Evolutionary conservation across 805 yeast species (phyloP), one percentile per base, ranked within the genome.

Genomic region (Saccharomycopsis oosterbeekiorum): DNA sequence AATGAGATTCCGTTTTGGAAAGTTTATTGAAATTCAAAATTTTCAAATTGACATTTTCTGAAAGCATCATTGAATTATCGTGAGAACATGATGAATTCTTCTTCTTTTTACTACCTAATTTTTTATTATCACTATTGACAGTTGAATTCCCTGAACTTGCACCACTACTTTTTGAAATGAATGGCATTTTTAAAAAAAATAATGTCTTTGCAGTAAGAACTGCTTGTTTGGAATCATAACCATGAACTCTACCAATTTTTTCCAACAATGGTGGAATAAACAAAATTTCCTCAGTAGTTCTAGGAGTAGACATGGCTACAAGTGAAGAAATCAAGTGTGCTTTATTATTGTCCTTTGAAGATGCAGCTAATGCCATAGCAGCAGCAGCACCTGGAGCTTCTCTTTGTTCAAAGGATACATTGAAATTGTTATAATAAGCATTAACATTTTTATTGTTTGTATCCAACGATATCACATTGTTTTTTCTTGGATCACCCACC

Each of bases 361-460:
- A 42, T 12, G 53, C 53, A 34, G 61, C 61, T 29, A 64, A 62
- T 8, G 80, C 81, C 76, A 86, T 82, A 39, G 85, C 83, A 3
- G 91, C 90, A 1, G 85, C 84, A 1, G 89, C 82, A 5, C 90
- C 91, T 0, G 91, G 90, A 0, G 93, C 92, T 62, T 88, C 89
- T 47, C 76, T 76, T 60, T 80, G 84, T 68, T 85, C 89, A 65
- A 82, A 82, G 2, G 84, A 78, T 4, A 78, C 70, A n/a, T 73
- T 70, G 19, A 71, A 71, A 37, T 55, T 41, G 42, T 57, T 59
- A 15, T 26, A 62, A 41, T 57, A 59, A 10, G 57, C 47, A 40
- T 51, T 55, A 26, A 55, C 21, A 42, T 62, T 51, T 24, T 53
- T 56, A 53, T 54, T 43, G 21, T 40, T 17, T 51, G 60, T 43